Base-by-base conservation (phyloP, 2,329 filamentous ascomycete species). In the Colletotrichum salicis region DNA sequence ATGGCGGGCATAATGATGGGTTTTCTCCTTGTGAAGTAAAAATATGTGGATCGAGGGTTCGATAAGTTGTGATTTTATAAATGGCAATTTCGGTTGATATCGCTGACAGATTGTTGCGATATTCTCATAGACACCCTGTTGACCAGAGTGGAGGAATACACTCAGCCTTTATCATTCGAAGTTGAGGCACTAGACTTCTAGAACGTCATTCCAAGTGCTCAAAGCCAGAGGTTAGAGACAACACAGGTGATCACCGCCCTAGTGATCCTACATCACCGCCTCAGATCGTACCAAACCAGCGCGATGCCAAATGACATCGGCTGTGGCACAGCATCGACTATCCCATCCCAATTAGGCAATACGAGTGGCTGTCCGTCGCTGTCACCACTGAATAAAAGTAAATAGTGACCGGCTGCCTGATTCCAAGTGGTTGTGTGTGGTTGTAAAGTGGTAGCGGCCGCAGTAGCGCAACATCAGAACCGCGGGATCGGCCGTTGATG, bases 401-500 rank as follows among this genome's bases (percentile, higher is more conserved):
- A 29, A 4, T 29, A 29, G 27, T 29, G 27, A 1, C 31, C 35
- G 22, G 19, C n/a, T 33, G 15, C 31, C 24, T 22, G 12, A 33
- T 12, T 45, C 41, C 41, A 15, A 19, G 31, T 54, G 24, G 13
- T 55, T 12, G 33, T 22, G 8, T 22, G 3, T 54, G 33, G 13
- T 55, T 5, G 33, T 15, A 13, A 13, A 4, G 6, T 24, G 22
- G 24, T 22, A 7, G 8, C 29, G 22, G 29, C 27, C 19, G 12
- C 55, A 45, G 24, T 31, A 41, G 62, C 45, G 24, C 37, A 13
- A 33, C 24, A 65, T 27, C 60, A 41, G 13, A 29, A 15, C 27
- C 13, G 19, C 33, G 41, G 31, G 69, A 71, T 71, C 65, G 65
- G 27, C 41, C 64, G 45, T 68, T 69, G 65, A 71, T 71, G 69